These are phyloP conservation scores for Spizellomyces sp. DNA, from an alignment of 192 early-diverging fungal genomes.

Conservation along the genomic window DNA sequence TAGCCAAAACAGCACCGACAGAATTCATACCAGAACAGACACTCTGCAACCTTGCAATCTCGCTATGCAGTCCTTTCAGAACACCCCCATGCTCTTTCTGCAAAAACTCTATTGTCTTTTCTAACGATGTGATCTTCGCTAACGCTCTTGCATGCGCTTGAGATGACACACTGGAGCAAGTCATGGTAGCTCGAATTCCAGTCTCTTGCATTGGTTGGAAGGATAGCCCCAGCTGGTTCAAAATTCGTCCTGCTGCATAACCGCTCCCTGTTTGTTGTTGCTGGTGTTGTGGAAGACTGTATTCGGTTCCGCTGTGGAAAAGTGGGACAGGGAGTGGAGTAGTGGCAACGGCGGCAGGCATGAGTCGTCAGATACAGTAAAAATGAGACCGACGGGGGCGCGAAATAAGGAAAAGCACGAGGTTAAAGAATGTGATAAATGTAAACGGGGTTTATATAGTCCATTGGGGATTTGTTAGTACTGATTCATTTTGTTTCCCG, in stretches of 20 bases:
- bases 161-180: not conserved
- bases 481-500: too few relatives aligned
- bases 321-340: not conserved
- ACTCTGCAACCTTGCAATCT: constrained; percentile 45
- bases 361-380: not conserved
- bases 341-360: constrained; percentile 8
- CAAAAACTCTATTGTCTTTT: constrained; percentile 48
- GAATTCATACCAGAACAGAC: constrained; percentile 43
- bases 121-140: constrained; percentile 39
- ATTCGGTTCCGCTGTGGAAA: not conserved
- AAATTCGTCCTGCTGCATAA: too few relatives aligned
- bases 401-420: too few relatives aligned
- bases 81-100: constrained; percentile 43
- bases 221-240: too few relatives aligned
- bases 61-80: constrained; percentile 49
- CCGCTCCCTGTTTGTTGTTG: not conserved
- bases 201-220: too few relatives aligned
- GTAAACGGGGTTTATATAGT: too few relatives aligned
- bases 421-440: too few relatives aligned
- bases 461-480: too few relatives aligned
- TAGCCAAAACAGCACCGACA: too few relatives aligned
- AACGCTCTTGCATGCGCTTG: constrained; percentile 7
- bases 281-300: not conserved
- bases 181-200: too few relatives aligned
- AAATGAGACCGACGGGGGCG: too few relatives aligned